These are phyloP conservation scores for Chenopodium berlandieri DNA, from an alignment of 148 eudicot genomes.

Conservation along the genomic window DNA sequence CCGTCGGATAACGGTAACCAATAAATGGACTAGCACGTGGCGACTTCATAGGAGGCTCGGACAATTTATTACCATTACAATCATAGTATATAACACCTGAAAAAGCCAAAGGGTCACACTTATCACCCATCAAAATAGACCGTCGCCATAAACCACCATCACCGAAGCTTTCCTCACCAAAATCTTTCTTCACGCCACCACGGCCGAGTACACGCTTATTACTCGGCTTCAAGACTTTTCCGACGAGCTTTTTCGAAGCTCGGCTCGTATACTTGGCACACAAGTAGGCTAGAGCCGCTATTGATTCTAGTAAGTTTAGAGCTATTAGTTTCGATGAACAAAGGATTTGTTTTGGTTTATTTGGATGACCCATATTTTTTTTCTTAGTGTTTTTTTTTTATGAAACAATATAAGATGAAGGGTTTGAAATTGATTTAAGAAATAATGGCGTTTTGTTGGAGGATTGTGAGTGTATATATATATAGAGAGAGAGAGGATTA, in stretches of 20 bases:
- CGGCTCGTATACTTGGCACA: constrained; percentile 43
- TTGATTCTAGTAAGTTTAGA: constrained; percentile 36
- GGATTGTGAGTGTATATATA: neutral
- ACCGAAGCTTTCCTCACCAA: constrained; percentile 28
- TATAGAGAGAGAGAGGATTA: neutral
- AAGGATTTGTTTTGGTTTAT: constrained; percentile 21
- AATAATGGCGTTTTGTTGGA: neutral
- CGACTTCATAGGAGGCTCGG: constrained; percentile 42
- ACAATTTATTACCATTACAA: constrained; percentile 36
- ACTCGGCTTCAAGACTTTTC: constrained; percentile 11
- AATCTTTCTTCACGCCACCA: neutral
- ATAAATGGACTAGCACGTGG: constrained; percentile 45
- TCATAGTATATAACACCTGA: constrained; percentile 70
- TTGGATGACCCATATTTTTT: constrained; percentile 20
- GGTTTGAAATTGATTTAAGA: neutral
- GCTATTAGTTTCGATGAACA: constrained; percentile 30
- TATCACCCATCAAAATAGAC: constrained; percentile 64
- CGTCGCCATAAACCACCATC: constrained; percentile 57
- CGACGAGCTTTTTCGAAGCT: constrained; percentile 37
- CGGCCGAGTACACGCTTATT: constrained; percentile 25
- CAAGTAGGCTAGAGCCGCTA: constrained; percentile 27
- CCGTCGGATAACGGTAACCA: constrained; percentile 18
- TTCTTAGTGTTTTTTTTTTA: neutral
- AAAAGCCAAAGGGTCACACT: constrained; percentile 60
- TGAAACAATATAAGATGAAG: no score